These are phyloP conservation scores for Juglanconis oblonga DNA, from an alignment of 2,329 filamentous ascomycete genomes.

Conservation along the genomic window DNA sequence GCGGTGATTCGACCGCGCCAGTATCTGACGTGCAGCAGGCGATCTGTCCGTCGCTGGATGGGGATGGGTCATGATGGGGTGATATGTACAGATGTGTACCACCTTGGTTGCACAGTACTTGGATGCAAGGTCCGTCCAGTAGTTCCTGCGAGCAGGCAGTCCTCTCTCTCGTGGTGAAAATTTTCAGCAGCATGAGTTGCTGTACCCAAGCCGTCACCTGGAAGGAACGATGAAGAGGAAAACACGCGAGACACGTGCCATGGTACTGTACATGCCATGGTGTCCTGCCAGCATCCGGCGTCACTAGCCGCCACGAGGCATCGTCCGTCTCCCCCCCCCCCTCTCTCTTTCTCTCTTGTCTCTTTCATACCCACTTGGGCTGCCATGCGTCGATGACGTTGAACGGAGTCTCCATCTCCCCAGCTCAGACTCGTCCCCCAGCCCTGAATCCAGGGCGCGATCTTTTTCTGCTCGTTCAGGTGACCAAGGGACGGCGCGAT, in stretches of 20 bases:
- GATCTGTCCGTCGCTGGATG: constrained; percentile 1
- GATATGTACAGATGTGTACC: background rate
- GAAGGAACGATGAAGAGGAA: background rate
- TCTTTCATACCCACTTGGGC: constrained; percentile 2
- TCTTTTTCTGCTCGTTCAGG: background rate
- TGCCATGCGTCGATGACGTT: constrained; percentile 8
- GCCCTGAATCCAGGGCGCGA: background rate
- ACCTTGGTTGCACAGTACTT: too few relatives aligned
- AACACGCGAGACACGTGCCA: background rate
- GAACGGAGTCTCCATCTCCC: background rate
- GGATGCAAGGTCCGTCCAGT: too few relatives aligned
- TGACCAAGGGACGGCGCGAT: constrained; percentile 4
- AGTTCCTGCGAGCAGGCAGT: too few relatives aligned
- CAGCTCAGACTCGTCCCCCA: background rate
- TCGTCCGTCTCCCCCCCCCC: background rate
- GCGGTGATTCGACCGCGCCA: background rate
- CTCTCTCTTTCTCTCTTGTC: too few relatives aligned
- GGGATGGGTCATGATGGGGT: background rate
- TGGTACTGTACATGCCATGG: background rate
- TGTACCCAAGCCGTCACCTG: background rate
- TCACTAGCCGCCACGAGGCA: constrained; percentile 1
- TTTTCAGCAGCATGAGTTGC: background rate
- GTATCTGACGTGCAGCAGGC: constrained; percentile 11
- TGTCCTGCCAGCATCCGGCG: background rate
- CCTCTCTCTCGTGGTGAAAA: background rate